These are phyloP conservation scores for Phytophthora fragariaefolia DNA, from an alignment of 352 stramenopile genomes.

Conservation along the genomic window DNA sequence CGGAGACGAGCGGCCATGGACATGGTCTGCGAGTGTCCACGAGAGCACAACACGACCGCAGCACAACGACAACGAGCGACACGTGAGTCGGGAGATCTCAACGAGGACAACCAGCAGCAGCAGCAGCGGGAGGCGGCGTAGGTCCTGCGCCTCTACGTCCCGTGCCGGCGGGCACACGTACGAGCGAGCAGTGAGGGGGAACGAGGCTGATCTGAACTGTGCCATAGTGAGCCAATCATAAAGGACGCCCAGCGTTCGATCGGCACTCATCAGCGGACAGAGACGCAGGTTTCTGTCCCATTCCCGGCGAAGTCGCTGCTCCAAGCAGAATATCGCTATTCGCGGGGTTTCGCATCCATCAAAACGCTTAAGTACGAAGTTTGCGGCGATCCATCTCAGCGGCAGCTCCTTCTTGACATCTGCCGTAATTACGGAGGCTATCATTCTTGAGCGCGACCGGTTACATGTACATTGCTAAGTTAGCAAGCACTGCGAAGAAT, in stretches of 20 bases:
- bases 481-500: not conserved
- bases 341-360: constrained; percentile 13
- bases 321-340: constrained; percentile 24
- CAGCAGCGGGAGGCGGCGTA: not conserved
- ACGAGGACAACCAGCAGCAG: not conserved
- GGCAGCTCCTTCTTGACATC: not conserved
- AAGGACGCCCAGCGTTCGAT: constrained; percentile 8
- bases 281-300: constrained; percentile 23
- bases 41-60: not conserved
- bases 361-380: constrained; percentile 9
- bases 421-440: not conserved
- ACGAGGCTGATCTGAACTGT: constrained; percentile 7
- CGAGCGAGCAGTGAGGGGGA: constrained; percentile 8
- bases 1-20: constrained; percentile 53
- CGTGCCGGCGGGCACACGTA: not conserved
- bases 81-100: constrained; percentile 23
- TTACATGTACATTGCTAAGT: not conserved
- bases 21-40: constrained; percentile 30
- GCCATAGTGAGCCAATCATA: constrained; percentile 16
- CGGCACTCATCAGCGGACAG: constrained; percentile 27
- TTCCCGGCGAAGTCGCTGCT: not conserved
- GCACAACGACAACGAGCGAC: constrained; percentile 3
- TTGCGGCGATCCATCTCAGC: constrained; percentile 14
- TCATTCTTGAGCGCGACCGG: not conserved
- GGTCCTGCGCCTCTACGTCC: not conserved